Conservation (phyloP, 192 early-diverging fungal genomes). For the Haplosporangium gracile region DNA sequence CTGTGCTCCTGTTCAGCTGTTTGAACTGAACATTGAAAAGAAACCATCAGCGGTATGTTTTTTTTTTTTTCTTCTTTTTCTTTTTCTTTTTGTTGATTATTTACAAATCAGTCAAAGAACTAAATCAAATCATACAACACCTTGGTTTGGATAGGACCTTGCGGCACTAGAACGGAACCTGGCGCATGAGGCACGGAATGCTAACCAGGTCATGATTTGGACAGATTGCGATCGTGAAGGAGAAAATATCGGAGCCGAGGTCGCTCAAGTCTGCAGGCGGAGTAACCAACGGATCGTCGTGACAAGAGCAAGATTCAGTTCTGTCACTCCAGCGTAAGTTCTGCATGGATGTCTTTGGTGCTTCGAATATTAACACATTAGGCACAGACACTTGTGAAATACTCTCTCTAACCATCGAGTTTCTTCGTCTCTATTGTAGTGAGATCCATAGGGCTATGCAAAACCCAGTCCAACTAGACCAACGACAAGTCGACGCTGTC, state of each 20-base stretch:
- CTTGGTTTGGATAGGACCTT: conserved; percentile 48
- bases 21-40: conserved; percentile 74
- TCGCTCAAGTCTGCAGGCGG: conserved; percentile 73
- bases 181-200: conserved; percentile 65
- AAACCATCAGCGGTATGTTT: conserved; percentile 62
- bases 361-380: neutral
- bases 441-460: conserved; percentile 86
- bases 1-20: conserved; percentile 72
- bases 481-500: conserved; percentile 82
- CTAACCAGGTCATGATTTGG: conserved; percentile 91
- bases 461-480: conserved; percentile 79
- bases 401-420: neutral
- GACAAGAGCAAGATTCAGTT: conserved; percentile 90
- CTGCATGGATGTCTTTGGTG: neutral
- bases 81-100: neutral
- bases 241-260: conserved; percentile 92
- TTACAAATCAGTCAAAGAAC: neutral
- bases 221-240: conserved; percentile 99
- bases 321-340: conserved; percentile 79
- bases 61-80: neutral
- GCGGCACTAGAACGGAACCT: conserved; percentile 76
- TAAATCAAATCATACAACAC: neutral
- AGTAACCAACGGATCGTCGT: conserved; percentile 78
- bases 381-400: neutral
- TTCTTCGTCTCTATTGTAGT: conserved; percentile 40